Evolutionary conservation across 371 early-diverging fungal species (phyloP).

Genomic region (Blakeslea trispora): DNA sequence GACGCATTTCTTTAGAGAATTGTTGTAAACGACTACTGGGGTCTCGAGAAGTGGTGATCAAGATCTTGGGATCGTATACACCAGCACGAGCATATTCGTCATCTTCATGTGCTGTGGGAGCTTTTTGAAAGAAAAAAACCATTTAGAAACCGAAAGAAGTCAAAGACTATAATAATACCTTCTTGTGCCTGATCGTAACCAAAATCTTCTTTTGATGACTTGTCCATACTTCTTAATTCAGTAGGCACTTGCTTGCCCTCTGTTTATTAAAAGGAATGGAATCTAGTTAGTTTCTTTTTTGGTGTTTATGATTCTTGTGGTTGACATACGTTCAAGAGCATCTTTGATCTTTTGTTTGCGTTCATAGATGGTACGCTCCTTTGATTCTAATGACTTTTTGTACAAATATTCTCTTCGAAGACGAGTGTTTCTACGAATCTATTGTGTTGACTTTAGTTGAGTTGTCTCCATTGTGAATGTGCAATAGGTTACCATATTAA

Average conservation of each 20-base stretch:
- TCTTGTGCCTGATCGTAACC: slow-evolving; percentile 88
- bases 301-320: slow-evolving; percentile 44
- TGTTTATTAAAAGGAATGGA: slow-evolving; percentile 22
- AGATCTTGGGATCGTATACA: slow-evolving; percentile 91
- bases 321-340: slow-evolving; percentile 75
- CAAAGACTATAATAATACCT: no score
- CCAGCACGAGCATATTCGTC: slow-evolving; percentile 97
- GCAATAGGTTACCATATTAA: no score
- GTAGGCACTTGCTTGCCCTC: slow-evolving; percentile 87
- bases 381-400: slow-evolving; percentile 90
- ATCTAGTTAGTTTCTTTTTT: slow-evolving; percentile 37
- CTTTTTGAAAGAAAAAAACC: slow-evolving; percentile 32
- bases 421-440: slow-evolving; percentile 84
- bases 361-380: slow-evolving; percentile 89
- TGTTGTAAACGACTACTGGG: slow-evolving; percentile 93
- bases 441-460: background rate
- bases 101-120: slow-evolving; percentile 83
- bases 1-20: slow-evolving; percentile 98
- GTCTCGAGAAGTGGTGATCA: slow-evolving; percentile 98
- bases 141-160: no score
- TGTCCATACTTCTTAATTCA: slow-evolving; percentile 80
- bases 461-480: no score
- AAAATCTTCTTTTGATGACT: slow-evolving; percentile 74
- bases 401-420: slow-evolving; percentile 93
- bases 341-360: slow-evolving; percentile 91